Conservation (phyloP, 768 basidiomycete species). For the Lactarius psammicola region DNA sequence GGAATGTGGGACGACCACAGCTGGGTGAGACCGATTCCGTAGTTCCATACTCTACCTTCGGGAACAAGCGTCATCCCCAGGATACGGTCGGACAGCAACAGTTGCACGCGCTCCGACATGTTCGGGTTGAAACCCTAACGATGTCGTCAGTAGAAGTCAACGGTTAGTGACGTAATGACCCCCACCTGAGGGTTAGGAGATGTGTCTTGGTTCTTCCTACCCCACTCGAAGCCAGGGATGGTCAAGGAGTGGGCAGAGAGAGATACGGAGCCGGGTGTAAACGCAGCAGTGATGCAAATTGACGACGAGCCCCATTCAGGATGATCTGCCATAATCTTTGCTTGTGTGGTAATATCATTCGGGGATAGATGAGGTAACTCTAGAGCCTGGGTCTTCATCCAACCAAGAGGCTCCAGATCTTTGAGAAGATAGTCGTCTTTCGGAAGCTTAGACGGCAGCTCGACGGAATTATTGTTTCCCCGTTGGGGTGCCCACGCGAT, state of each 20-base stretch:
- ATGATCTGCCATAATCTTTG: slow-evolving; percentile 95
- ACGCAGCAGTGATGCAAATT: slow-evolving; percentile 91
- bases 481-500: slow-evolving; percentile 98
- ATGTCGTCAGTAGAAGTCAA: slow-evolving; percentile 18
- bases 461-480: slow-evolving; percentile 91
- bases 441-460: slow-evolving; percentile 85
- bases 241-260: slow-evolving; percentile 89
- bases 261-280: slow-evolving; percentile 97
- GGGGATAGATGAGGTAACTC: slow-evolving; percentile 93
- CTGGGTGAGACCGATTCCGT: slow-evolving; percentile 91
- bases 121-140: slow-evolving; percentile 90
- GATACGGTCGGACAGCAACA: slow-evolving; percentile 92
- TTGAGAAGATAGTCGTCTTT: slow-evolving; percentile 94
- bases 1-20: slow-evolving; percentile 80
- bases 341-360: slow-evolving; percentile 89
- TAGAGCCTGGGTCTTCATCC: slow-evolving; percentile 95
- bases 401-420: slow-evolving; percentile 92
- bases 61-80: slow-evolving; percentile 95
- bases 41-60: slow-evolving; percentile 96
- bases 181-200: slow-evolving; percentile 73
- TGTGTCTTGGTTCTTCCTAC: slow-evolving; percentile 86
- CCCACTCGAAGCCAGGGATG: slow-evolving; percentile 96
- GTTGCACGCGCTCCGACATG: slow-evolving; percentile 94
- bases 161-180: slow-evolving; percentile 9
- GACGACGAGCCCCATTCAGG: slow-evolving; percentile 92